Evolutionary conservation across 192 early-diverging fungal genomes (phyloP).

Genomic region (Cetraspora pellucida): DNA sequence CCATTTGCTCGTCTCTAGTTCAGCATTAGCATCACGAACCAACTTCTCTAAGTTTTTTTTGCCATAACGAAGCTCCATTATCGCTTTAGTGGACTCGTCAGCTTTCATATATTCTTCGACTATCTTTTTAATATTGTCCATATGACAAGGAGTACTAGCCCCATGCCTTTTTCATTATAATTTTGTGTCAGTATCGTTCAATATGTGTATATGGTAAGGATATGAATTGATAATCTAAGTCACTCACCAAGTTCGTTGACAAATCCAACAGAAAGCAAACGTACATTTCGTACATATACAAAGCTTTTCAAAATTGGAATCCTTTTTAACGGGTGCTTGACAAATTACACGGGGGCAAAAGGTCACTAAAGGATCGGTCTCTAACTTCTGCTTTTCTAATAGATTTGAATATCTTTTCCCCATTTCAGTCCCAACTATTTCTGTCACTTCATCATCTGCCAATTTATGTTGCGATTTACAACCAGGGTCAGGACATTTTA

Average conservation of each 20-base stretch:
- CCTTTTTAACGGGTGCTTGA: conserved; percentile 37
- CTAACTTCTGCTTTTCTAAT: conserved; percentile 31
- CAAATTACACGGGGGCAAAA: conserved; percentile 37
- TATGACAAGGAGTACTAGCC: conserved; percentile 12
- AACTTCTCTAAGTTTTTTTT: conserved; percentile 36
- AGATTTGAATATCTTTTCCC: conserved; percentile 32
- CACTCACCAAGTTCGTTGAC: conserved; percentile 31
- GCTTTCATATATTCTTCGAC: conserved; percentile 34
- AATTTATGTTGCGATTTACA: conserved; percentile 23
- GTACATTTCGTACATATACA: conserved; percentile 35
- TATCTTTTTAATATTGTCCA: conserved; percentile 30
- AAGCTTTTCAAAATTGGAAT: conserved; percentile 34
- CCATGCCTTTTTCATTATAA: conserved; percentile 35
- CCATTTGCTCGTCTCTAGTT: conserved; percentile 37
- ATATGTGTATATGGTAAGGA: too few relatives aligned
- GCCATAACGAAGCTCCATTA: conserved; percentile 39
- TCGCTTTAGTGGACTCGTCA: conserved; percentile 26
- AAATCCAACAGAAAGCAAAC: conserved; percentile 40
- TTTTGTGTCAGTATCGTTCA: background rate
- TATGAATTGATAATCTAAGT: background rate
- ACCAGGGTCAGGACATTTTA: conserved; percentile 39
- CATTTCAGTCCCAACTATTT: conserved; percentile 36
- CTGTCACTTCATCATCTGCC: conserved; percentile 24
- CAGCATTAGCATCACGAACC: conserved; percentile 29
- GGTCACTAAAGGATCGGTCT: conserved; percentile 35